These are phyloP conservation scores for Hypsizygus marmoreus DNA, from an alignment of 768 basidiomycete genomes.

Conservation along the genomic window DNA sequence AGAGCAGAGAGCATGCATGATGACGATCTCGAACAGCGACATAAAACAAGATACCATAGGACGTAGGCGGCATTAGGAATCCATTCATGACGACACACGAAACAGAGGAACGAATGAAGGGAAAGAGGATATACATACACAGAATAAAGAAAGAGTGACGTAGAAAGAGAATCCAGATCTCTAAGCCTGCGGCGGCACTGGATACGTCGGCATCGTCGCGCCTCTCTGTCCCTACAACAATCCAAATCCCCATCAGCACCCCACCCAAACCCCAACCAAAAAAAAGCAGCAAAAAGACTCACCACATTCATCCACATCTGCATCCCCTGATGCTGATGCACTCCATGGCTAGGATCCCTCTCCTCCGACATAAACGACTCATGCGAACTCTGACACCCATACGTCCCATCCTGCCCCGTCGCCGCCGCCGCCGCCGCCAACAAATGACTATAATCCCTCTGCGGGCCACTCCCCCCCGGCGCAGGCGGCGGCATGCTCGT, in stretches of 20 bases:
- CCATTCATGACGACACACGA: neutral
- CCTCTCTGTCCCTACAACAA: constrained; percentile 16
- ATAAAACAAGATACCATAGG: too few species aligned
- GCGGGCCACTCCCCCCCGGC: constrained; percentile 14
- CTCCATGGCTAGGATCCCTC: constrained; percentile 42
- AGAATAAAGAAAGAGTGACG: neutral
- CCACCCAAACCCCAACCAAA: constrained; percentile 21
- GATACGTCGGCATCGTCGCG: constrained; percentile 8
- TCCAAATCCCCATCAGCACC: neutral
- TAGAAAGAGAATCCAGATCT: neutral
- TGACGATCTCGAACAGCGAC: neutral
- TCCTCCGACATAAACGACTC: constrained; percentile 75
- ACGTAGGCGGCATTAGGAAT: too few species aligned
- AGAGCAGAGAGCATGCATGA: neutral
- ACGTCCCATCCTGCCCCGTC: constrained; percentile 55
- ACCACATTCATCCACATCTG: constrained; percentile 45
- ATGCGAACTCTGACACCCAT: constrained; percentile 56
- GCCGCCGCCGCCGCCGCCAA: constrained; percentile 58
- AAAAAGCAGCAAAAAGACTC: constrained; percentile 26
- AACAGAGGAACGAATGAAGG: neutral
- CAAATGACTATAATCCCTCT: constrained; percentile 52
- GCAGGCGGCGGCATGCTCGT: constrained; percentile 10
- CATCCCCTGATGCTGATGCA: constrained; percentile 25
- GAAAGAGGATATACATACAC: neutral
- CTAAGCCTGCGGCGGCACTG: constrained; percentile 14